A percentile compares a stretch with the other conserved stretches of the same genome.
These are phyloP conservation scores for Malbranchea zuffiana DNA, from an alignment of 2,329 filamentous ascomycete genomes.

Conservation along the genomic window DNA sequence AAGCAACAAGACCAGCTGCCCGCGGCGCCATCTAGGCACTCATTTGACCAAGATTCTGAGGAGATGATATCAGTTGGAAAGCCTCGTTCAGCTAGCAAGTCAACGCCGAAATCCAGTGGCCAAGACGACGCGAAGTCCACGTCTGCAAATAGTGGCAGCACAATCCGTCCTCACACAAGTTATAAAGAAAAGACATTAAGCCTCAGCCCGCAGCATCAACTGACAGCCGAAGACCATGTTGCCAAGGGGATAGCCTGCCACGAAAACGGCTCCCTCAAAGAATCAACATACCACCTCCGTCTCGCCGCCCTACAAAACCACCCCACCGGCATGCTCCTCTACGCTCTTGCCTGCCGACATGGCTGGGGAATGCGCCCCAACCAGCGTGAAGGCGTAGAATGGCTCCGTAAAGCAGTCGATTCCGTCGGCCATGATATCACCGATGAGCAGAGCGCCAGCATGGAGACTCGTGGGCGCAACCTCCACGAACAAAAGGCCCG, in stretches of 20 bases:
- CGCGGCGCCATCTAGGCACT: slow-evolving; percentile 8
- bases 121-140: slow-evolving; percentile 41
- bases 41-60: slow-evolving; percentile 11
- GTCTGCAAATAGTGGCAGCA: slow-evolving; percentile 55
- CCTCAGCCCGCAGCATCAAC: slow-evolving; percentile 5
- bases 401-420: slow-evolving; percentile 85
- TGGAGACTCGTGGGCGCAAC: slow-evolving; percentile 45
- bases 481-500: slow-evolving; percentile 64
- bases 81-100: slow-evolving; percentile 4
- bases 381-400: slow-evolving; percentile 77
- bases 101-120: slow-evolving; percentile 15
- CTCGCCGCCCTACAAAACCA: slow-evolving; percentile 76
- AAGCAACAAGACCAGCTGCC: slow-evolving; percentile 6
- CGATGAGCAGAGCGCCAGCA: slow-evolving; percentile 50
- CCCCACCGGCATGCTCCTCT: slow-evolving; percentile 90
- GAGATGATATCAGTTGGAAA: slow-evolving; percentile 5
- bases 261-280: slow-evolving; percentile 73
- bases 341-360: slow-evolving; percentile 86
- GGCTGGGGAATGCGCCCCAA: slow-evolving; percentile 97
- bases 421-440: slow-evolving; percentile 70
- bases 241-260: slow-evolving; percentile 83
- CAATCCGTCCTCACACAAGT: slow-evolving; percentile 36
- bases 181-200: slow-evolving; percentile 17
- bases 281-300: slow-evolving; percentile 92
- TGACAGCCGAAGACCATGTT: slow-evolving; percentile 67